Percentiles rank a stretch among this genome's conserved stretches.
These are phyloP conservation scores for Melanomma pulvis-pyrius DNA, from an alignment of 495 filamentous ascomycete species.

Conservation along the genomic window DNA sequence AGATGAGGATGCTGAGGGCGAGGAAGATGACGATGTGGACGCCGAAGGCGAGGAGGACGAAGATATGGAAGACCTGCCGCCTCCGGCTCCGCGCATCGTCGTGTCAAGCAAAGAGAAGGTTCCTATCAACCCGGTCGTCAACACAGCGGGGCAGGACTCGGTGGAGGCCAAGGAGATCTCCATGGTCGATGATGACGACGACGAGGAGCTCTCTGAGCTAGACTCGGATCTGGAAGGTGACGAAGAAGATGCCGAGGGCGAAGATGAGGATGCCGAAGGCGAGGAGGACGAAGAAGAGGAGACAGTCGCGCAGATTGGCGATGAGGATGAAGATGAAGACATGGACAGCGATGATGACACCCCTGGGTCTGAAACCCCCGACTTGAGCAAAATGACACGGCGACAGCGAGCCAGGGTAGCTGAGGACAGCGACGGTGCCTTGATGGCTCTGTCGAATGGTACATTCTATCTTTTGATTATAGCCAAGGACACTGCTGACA, in stretches of 20 bases:
- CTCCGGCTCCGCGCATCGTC: slow-evolving; percentile 41
- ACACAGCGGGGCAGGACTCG: slow-evolving; percentile 45
- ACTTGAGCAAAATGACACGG: slow-evolving; percentile 84
- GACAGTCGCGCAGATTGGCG: slow-evolving; percentile 57
- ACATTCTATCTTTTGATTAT: slow-evolving; percentile 32
- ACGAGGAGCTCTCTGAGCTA: slow-evolving; percentile 51
- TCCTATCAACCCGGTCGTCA: slow-evolving; percentile 46
- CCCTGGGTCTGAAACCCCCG: slow-evolving; percentile 64
- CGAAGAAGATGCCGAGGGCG: slow-evolving; percentile 55
- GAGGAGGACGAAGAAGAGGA: slow-evolving; percentile 57
- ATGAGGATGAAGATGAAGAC: slow-evolving; percentile 59
- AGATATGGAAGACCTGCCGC: slow-evolving; percentile 51
- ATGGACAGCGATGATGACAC: slow-evolving; percentile 66
- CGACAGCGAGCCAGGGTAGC: slow-evolving; percentile 72
- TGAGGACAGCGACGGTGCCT: slow-evolving; percentile 68
- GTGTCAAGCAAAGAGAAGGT: slow-evolving; percentile 45
- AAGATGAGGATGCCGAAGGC: slow-evolving; percentile 55
- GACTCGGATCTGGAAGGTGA: slow-evolving; percentile 53
- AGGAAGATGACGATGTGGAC: slow-evolving; percentile 53
- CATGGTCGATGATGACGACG: slow-evolving; percentile 54
- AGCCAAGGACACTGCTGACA: neutral
- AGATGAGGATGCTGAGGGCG: slow-evolving; percentile 56
- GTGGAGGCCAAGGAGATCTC: slow-evolving; percentile 66
- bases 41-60: slow-evolving; percentile 61
- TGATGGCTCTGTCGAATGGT: slow-evolving; percentile 87